A percentile compares a stretch with the other conserved stretches of the same genome.
phyloP scores from a whole-genome alignment of 768 basidiomycete species.

The Boletales sp. region DNA sequence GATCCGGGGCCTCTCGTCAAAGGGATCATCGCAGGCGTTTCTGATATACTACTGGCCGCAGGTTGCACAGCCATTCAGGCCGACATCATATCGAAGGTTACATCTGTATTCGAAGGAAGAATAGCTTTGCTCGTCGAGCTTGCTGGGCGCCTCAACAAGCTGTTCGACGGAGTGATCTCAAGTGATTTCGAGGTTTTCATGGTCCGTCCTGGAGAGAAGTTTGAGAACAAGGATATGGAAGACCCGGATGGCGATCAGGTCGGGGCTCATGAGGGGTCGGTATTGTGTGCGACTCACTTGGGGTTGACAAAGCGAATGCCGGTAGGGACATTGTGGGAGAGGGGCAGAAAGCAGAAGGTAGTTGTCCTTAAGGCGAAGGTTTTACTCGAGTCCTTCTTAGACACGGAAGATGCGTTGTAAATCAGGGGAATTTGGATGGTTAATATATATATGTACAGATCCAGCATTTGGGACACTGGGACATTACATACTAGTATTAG shows the following conservation, averaged over 20 bases:
- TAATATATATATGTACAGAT: too few relatives aligned
- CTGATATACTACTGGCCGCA: conserved; percentile 4
- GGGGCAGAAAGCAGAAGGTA: conserved; percentile 2
- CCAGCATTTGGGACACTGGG: too few relatives aligned
- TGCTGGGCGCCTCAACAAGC: conserved; percentile 8
- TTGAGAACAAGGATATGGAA: conserved; percentile 5
- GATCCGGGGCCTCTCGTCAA: not conserved
- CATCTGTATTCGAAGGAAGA: conserved; percentile 3
- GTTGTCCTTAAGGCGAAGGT: conserved; percentile 8
- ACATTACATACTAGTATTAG: too few relatives aligned
- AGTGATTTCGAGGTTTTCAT: conserved; percentile 11
- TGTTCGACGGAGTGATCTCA: conserved; percentile 11
- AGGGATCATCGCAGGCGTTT: not conserved
- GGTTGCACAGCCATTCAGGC: conserved; percentile 6
- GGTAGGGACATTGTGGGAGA: conserved; percentile 7
- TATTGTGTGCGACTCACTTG: conserved; percentile 8
- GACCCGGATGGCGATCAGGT: not conserved
- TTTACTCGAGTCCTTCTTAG: conserved; percentile 5
- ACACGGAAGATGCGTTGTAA: not conserved
- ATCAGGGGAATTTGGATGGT: not conserved
- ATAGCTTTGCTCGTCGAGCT: conserved; percentile 6
- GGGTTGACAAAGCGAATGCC: conserved; percentile 8
- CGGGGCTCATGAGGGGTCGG: not conserved
- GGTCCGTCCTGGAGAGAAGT: conserved; percentile 3
- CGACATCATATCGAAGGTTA: not conserved